Base-by-base conservation (phyloP, 345 rosid species). In the Xanthoceras sorbifolium region DNA sequence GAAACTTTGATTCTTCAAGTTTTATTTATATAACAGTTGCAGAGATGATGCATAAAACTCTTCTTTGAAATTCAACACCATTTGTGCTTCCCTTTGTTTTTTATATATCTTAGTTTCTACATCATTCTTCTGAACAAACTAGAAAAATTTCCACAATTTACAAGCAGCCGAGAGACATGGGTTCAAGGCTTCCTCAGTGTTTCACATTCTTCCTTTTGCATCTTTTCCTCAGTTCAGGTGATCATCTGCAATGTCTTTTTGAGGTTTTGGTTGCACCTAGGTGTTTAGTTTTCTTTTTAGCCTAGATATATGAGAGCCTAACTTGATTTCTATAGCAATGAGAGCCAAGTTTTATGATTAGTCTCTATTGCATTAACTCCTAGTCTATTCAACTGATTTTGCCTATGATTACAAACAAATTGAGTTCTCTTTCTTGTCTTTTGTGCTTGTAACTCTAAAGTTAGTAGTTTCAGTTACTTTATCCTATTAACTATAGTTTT, bases 1-100 rank as follows among this genome's bases (percentile, higher is more conserved):
- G 87, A 93, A 95, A 87, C 97, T 86, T 77, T 85, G 93, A 92
- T 92, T 92, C 99, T 86, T 83, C 80, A 61, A 23, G 77, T 75
- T 83, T 81, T 88, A 86, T 80, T 80, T 82, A 84, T 82, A 77
- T 76, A 79, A 81, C 76, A 50, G 72, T 66, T 78, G 48, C 55
- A 40, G 71, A 80, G 77, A 85, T 84, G 84, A 82, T 82, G 76
- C 73, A 74, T 86, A 84, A 18, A 79, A 65, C 82, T 78, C 93
- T 88, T 85, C 88, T 89, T 83, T 78, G 81, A 88, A 77, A 64
- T 5, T 82, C 5, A 7, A 81, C 80, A 59, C 84, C 81, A 79
- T 80, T 84, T 85, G 69, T 85, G 61, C 87, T 78, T 75, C 87
- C 80, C 82, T 72, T 69, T 86, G 72, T 46, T 69, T 42, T 42